phyloP scores from a whole-genome alignment of 352 stramenopile genomes.

The Globisporangium cylindrosporum region DNA sequence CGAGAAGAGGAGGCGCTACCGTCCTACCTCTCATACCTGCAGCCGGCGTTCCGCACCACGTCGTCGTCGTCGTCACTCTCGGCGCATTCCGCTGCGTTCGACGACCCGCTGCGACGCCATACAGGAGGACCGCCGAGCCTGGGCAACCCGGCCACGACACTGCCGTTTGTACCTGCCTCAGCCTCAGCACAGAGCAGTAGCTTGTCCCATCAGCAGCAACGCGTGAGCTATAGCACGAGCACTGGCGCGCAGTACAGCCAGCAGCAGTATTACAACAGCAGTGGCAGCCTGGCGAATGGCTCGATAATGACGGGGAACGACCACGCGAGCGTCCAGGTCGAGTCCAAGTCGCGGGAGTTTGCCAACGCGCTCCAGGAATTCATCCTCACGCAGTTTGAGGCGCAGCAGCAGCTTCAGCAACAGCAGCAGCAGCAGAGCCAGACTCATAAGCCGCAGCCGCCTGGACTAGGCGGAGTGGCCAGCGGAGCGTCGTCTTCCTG shows the following conservation, averaged over 20 bases:
- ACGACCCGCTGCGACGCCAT: slow-evolving; percentile 12
- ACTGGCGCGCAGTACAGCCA: background rate
- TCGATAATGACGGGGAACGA: background rate
- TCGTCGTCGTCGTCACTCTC: slow-evolving; percentile 10
- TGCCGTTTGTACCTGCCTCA: slow-evolving; percentile 14
- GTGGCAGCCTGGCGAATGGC: slow-evolving; percentile 7
- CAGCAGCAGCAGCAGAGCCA: slow-evolving; percentile 14
- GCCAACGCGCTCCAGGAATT: slow-evolving; percentile 59
- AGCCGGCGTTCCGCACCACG: slow-evolving; percentile 40
- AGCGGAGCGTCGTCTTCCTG: slow-evolving; percentile 14
- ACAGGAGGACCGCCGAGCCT: slow-evolving; percentile 15
- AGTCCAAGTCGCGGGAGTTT: slow-evolving; percentile 56
- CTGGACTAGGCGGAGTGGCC: slow-evolving; percentile 4
- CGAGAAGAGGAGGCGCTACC: slow-evolving; percentile 68
- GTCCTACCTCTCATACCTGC: slow-evolving; percentile 68
- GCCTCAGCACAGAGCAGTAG: slow-evolving; percentile 1
- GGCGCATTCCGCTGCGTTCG: slow-evolving; percentile 4
- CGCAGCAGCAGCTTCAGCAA: slow-evolving; percentile 17
- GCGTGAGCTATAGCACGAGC: background rate
- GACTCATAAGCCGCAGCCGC: slow-evolving; percentile 11
- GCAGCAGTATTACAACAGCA: slow-evolving; percentile 15
- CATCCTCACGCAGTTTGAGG: slow-evolving; percentile 37
- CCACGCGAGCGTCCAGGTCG: slow-evolving; percentile 24
- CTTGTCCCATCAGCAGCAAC: background rate
- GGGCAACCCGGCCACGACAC: slow-evolving; percentile 3